Evolutionary conservation across 2,329 filamentous ascomycete species (phyloP).

Genomic region (Diaporthe sp.): DNA sequence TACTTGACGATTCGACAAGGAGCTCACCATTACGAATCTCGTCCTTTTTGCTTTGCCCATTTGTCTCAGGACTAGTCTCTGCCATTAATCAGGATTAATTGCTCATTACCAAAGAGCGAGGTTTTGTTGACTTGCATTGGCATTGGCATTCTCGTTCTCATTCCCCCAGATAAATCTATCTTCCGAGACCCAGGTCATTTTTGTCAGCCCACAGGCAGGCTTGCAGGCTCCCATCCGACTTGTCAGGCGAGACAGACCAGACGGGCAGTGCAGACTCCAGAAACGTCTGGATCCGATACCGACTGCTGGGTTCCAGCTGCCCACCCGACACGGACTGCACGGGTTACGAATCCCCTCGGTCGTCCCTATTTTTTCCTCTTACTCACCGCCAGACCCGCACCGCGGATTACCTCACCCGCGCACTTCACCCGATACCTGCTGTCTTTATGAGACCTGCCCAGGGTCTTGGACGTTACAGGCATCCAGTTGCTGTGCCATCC

Average conservation of each 20-base stretch:
- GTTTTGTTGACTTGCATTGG: not conserved
- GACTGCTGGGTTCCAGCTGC: constrained; percentile 14
- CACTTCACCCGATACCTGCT: not conserved
- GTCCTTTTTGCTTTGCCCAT: not conserved
- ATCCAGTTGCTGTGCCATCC: constrained; percentile 40
- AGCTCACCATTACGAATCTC: not conserved
- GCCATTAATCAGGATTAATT: constrained; percentile 6
- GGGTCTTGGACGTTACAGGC: constrained; percentile 33
- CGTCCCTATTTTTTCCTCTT: constrained; percentile 26
- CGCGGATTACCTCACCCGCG: constrained; percentile 32
- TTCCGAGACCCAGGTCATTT: constrained; percentile 1
- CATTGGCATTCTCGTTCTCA: not conserved
- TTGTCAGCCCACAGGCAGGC: constrained; percentile 10
- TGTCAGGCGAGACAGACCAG: constrained; percentile 1
- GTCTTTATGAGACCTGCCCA: constrained; percentile 12
- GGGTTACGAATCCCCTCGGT: constrained; percentile 1
- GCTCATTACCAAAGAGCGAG: not conserved
- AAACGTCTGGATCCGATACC: not conserved
- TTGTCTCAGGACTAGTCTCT: constrained; percentile 10
- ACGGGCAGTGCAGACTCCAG: constrained; percentile 12
- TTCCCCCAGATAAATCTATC: not conserved
- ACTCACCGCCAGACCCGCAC: constrained; percentile 37
- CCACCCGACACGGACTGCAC: not conserved
- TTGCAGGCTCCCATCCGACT: not conserved
- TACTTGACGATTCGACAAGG: not conserved